Base-by-base conservation (phyloP, 176 grass and related monocot species). In the Chloris gayana region DNA sequence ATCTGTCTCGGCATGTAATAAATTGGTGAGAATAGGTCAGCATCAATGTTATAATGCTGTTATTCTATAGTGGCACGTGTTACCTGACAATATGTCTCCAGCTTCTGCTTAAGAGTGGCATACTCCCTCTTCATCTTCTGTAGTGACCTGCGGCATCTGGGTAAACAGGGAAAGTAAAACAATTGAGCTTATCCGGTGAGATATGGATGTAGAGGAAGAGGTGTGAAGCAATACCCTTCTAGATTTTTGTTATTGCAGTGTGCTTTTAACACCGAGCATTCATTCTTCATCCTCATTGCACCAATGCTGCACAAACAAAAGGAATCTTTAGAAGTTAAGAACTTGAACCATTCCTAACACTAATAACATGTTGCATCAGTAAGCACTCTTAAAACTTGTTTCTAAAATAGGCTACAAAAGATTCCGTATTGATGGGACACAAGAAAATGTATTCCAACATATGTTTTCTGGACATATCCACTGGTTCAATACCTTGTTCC, bases 81-180 rank as follows among this genome's bases (percentile, higher is more conserved):
- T 50, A 91, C 91, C 85, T 94, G 91, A 80, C 90, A 94, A 69
- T 94, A 94, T 47, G 79, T 65, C 72, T 94, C 83, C 82, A 94
- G 60, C 83, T 88, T 94, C 70, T 91, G 82, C 73, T 82, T 94
- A 72, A 94, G 77, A 72, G 71, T 74, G 30, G 82, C 79, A 24
- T 91, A 85, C 83, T 88, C 91, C 66, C 85, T 85, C 83, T 91
- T 94, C 70, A 94, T 76, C 85, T 88, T 94, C 73, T 88, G 88
- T 37, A 94, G 75, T 50, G 91, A 94, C 77, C 71, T 80, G 38
- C 72, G 75, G 85, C 91, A 94, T 88, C 91, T 94, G 74, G 50
- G 67, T 45, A 64, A 61, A 46, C 73, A 85, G 54, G 74, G 30
- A 64, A 32, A 17, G 29, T 13, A 67, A 70, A 70, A 33, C 29